Conservation (phyloP, 495 filamentous ascomycete genomes). For the Xylaria palmicola region DNA sequence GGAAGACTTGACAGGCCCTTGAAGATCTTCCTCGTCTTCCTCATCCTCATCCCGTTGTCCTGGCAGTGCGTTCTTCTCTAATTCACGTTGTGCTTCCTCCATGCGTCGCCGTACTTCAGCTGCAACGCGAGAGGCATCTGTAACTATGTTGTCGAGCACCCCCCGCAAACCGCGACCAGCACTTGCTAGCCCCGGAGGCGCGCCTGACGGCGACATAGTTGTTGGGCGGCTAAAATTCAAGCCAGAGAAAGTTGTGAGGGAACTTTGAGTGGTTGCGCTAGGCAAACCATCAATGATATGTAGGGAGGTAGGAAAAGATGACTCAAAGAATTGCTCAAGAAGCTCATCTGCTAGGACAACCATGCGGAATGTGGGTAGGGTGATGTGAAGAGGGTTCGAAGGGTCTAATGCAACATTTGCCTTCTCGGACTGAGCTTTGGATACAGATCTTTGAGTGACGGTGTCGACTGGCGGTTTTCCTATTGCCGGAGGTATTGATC, state of each 20-base stretch:
- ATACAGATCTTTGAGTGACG: constrained; percentile 38
- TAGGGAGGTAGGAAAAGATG: constrained; percentile 66
- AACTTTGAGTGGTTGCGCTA: constrained; percentile 40
- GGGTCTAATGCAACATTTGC: constrained; percentile 92
- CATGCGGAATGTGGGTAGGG: constrained; percentile 97
- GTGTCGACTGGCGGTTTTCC: constrained; percentile 23
- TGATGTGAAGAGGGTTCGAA: constrained; percentile 88
- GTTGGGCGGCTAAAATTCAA: constrained; percentile 53
- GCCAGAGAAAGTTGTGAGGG: constrained; percentile 78
- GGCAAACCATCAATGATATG: constrained; percentile 51
- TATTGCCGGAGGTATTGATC: constrained; percentile 23
- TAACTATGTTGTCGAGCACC: constrained; percentile 94
- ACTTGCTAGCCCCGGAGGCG: constrained; percentile 42
- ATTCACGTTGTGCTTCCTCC: constrained; percentile 86
- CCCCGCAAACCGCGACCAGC: constrained; percentile 81
- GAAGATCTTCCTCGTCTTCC: constrained; percentile 70
- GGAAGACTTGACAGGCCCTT: constrained; percentile 18
- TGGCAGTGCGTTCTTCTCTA: constrained; percentile 72
- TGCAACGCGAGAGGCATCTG: constrained; percentile 92
- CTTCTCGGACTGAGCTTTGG: constrained; percentile 55
- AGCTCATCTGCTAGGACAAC: constrained; percentile 94
- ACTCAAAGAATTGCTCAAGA: constrained; percentile 94
- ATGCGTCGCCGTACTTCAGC: constrained; percentile 85
- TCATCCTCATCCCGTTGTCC: constrained; percentile 68
- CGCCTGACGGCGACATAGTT: constrained; percentile 36